Conservation (phyloP, 345 rosid genomes). For the Acer yangbiense region DNA sequence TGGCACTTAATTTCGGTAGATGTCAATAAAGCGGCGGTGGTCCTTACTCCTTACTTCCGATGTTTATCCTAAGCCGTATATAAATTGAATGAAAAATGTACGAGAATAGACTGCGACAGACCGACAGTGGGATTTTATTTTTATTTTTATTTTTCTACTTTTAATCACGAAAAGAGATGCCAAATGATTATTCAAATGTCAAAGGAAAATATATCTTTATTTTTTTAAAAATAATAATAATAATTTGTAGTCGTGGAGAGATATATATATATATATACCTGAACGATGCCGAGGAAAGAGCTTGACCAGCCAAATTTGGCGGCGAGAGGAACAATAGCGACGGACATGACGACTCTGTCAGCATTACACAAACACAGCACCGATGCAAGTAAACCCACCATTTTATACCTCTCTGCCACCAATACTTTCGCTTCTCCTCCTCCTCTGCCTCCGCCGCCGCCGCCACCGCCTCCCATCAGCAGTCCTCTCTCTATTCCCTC, state of each 20-base stretch:
- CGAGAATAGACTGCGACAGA: too few species aligned
- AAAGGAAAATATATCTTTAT: too few species aligned
- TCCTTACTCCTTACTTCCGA: too few species aligned
- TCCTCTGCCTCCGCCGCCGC: conserved; percentile 34
- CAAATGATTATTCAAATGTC: too few species aligned
- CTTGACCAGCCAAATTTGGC: conserved; percentile 85
- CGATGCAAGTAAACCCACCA: conserved; percentile 72
- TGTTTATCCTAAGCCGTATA: too few species aligned
- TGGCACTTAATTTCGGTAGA: too few species aligned
- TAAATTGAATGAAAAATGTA: too few species aligned
- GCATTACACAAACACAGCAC: conserved; percentile 96
- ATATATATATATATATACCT: conserved; percentile 45
- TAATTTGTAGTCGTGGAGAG: background rate
- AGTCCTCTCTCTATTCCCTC: conserved; percentile 66
- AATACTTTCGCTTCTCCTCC: conserved; percentile 16
- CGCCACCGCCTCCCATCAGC: conserved; percentile 42
- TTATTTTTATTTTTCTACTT: too few species aligned
- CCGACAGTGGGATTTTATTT: too few species aligned
- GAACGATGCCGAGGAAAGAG: conserved; percentile 86
- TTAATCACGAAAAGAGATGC: too few species aligned
- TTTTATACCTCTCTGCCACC: conserved; percentile 81
- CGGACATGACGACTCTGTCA: conserved; percentile 91
- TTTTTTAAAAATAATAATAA: too few species aligned
- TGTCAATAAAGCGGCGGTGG: too few species aligned
- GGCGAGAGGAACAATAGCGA: conserved; percentile 90